A percentile compares a stretch with the other conserved stretches of the same genome.
Evolutionary conservation across 2,329 filamentous ascomycete species (phyloP).

Genomic region (Aureobasidium pullulans): DNA sequence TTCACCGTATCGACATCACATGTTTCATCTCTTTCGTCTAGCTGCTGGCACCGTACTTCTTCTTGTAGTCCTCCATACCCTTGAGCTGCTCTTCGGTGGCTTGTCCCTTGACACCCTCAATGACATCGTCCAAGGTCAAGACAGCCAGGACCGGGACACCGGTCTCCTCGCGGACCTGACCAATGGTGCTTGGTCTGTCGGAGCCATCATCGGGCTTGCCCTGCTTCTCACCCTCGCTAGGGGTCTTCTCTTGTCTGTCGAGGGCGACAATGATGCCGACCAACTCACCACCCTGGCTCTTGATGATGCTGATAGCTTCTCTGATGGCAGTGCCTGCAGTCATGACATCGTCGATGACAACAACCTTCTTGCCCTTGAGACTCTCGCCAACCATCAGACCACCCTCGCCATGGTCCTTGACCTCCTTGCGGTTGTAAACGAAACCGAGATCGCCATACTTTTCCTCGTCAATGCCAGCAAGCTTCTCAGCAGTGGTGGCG

Average conservation of each 20-base stretch:
- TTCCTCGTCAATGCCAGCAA: conserved; percentile 59
- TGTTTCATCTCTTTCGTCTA: conserved; percentile 3
- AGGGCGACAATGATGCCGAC: conserved; percentile 84
- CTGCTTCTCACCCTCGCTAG: conserved; percentile 38
- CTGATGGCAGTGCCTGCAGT: conserved; percentile 91
- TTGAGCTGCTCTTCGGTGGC: conserved; percentile 40
- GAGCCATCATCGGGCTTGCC: conserved; percentile 53
- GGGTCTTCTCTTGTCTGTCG: conserved; percentile 79
- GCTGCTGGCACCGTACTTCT: conserved; percentile 26
- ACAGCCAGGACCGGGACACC: conserved; percentile 78
- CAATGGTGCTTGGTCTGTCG: conserved; percentile 72
- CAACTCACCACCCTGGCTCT: conserved; percentile 73
- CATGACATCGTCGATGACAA: conserved; percentile 95
- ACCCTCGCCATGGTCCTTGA: conserved; percentile 91
- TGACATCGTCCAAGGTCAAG: conserved; percentile 73
- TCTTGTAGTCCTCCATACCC: conserved; percentile 66
- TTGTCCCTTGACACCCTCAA: conserved; percentile 37
- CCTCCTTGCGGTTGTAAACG: conserved; percentile 92
- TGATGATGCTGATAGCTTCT: conserved; percentile 85
- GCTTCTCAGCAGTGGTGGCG: conserved; percentile 65
- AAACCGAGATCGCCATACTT: conserved; percentile 68
- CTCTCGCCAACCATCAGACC: conserved; percentile 85
- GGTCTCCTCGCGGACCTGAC: conserved; percentile 75
- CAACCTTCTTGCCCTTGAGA: conserved; percentile 73
- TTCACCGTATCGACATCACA: neutral